A percentile compares a stretch with the other conserved stretches of the same genome.
phyloP scores from a whole-genome alignment of 345 rosid species.

The Aquilaria sinensis region DNA sequence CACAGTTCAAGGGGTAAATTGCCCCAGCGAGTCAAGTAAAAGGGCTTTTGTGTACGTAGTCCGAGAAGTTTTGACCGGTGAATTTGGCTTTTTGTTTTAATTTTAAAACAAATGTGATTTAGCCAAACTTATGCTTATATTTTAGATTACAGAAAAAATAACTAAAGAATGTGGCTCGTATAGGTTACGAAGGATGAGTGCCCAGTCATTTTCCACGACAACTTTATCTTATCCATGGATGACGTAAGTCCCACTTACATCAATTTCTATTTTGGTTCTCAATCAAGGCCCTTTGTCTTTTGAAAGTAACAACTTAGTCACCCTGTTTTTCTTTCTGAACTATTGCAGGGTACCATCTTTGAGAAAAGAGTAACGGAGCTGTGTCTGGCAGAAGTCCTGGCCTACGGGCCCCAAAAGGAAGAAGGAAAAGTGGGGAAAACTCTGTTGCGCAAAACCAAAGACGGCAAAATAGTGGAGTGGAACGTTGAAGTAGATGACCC shows the following conservation, averaged over 20 bases:
- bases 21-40: neutral
- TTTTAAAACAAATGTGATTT: neutral
- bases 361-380: slow-evolving; percentile 84
- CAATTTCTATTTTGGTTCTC: neutral
- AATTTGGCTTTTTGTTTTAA: neutral
- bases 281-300: neutral
- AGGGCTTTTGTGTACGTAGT: too few species aligned
- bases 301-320: neutral
- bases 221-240: slow-evolving; percentile 65
- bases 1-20: neutral
- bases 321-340: too few species aligned
- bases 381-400: slow-evolving; percentile 53
- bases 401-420: slow-evolving; percentile 71
- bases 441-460: slow-evolving; percentile 62
- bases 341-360: slow-evolving; percentile 51
- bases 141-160: neutral
- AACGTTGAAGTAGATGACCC: slow-evolving; percentile 65
- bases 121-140: neutral
- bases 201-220: slow-evolving; percentile 94
- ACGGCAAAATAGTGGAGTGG: slow-evolving; percentile 69
- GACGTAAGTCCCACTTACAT: slow-evolving; percentile 22
- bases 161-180: slow-evolving; percentile 22
- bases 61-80: neutral
- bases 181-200: slow-evolving; percentile 91
- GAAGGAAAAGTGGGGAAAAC: slow-evolving; percentile 41